Percentiles rank a stretch among this genome's conserved stretches.
Conservation (phyloP, 2,329 filamentous ascomycete genomes). For the Penicillium italicum region DNA sequence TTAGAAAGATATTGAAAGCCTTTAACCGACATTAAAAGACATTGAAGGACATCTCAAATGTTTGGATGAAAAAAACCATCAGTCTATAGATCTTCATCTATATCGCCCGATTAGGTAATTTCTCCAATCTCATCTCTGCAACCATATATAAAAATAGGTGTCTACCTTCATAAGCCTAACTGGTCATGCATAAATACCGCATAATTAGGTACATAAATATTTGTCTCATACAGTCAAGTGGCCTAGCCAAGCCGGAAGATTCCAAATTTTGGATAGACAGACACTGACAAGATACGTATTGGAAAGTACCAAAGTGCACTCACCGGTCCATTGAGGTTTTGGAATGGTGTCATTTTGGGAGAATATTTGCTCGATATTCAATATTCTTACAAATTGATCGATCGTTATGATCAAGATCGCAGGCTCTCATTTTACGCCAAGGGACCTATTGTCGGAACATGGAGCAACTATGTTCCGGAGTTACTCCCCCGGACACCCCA, state of each 20-base stretch:
- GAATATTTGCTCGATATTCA: too few relatives aligned
- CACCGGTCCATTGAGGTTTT: neutral
- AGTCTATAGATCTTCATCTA: neutral
- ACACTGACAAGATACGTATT: neutral
- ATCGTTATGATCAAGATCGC: too few relatives aligned
- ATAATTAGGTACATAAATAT: neutral
- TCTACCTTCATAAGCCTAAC: neutral
- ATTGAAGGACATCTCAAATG: neutral
- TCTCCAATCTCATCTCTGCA: neutral
- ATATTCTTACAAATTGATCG: too few relatives aligned
- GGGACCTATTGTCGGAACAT: too few relatives aligned
- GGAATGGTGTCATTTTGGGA: too few relatives aligned
- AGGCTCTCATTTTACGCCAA: too few relatives aligned
- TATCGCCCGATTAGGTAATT: neutral
- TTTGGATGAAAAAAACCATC: neutral
- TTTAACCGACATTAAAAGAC: neutral
- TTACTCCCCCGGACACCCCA: too few relatives aligned
- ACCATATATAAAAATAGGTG: neutral
- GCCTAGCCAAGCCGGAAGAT: neutral
- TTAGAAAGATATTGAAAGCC: neutral
- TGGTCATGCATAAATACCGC: neutral
- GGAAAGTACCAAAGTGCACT: neutral
- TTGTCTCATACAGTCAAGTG: neutral
- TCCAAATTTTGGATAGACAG: neutral
- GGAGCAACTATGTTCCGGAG: too few relatives aligned